phyloP scores from a whole-genome alignment of 106 monocot species.

The Alisma plantagoaquatica region DNA sequence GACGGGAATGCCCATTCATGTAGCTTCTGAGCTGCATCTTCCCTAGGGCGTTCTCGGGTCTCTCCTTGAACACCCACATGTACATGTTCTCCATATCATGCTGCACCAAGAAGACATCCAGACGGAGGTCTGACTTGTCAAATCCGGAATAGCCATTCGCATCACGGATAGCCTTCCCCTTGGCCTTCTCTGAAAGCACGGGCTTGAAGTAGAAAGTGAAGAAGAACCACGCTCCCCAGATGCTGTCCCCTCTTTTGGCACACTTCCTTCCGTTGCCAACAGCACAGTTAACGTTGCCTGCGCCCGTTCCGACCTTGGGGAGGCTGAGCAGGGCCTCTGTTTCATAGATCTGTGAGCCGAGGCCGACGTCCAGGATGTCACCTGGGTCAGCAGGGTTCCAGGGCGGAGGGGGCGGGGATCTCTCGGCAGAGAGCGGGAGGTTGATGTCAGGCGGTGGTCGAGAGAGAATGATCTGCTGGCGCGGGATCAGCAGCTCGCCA shows the following conservation, averaged over 20 bases:
- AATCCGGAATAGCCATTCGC: slow-evolving; percentile 12
- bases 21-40: slow-evolving; percentile 41
- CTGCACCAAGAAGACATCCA: slow-evolving; percentile 31
- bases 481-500: slow-evolving; percentile 10
- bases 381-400: slow-evolving; percentile 22
- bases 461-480: slow-evolving; percentile 13
- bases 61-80: slow-evolving; percentile 40
- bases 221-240: slow-evolving; percentile 42
- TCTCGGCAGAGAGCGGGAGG: slow-evolving; percentile 34
- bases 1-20: slow-evolving; percentile 38
- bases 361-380: slow-evolving; percentile 24
- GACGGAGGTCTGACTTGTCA: slow-evolving; percentile 21
- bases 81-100: slow-evolving; percentile 47
- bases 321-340: slow-evolving; percentile 17
- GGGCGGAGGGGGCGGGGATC: slow-evolving; percentile 15
- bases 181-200: slow-evolving; percentile 21
- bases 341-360: slow-evolving; percentile 20
- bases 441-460: slow-evolving; percentile 40
- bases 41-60: slow-evolving; percentile 30
- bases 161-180: slow-evolving; percentile 15
- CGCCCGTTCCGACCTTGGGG: slow-evolving; percentile 13
- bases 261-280: slow-evolving; percentile 12
- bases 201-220: slow-evolving; percentile 38
- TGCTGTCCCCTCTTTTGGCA: slow-evolving; percentile 25
- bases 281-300: too few relatives aligned